A percentile compares a stretch with the other conserved stretches of the same genome.
These are phyloP conservation scores for Halophytophthora polymorphica DNA, from an alignment of 352 stramenopile genomes.

Conservation along the genomic window DNA sequence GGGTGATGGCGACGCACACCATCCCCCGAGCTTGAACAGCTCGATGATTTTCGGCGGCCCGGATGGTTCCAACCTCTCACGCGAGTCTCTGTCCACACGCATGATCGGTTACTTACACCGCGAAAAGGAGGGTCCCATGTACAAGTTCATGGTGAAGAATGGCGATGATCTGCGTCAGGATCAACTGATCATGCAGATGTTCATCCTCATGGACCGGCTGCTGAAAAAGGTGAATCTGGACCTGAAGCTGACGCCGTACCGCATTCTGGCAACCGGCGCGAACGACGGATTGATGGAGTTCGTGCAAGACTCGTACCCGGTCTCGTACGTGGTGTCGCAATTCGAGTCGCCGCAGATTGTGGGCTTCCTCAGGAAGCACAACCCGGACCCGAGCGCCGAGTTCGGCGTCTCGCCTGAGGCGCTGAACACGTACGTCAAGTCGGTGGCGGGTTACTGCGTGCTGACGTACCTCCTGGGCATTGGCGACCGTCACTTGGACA, in stretches of 20 bases:
- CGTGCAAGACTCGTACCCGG: conserved; percentile 93
- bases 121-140: conserved; percentile 83
- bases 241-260: conserved; percentile 96
- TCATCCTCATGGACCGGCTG: conserved; percentile 98
- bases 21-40: conserved; percentile 29
- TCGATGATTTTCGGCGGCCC: conserved; percentile 46
- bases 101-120: conserved; percentile 79
- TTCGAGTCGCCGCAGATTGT: conserved; percentile 93
- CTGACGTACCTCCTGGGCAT: conserved; percentile 99
- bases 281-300: conserved; percentile 97
- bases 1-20: conserved; percentile 15
- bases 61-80: conserved; percentile 49
- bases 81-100: conserved; percentile 69
- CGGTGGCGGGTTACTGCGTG: conserved; percentile 98
- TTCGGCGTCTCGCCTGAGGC: conserved; percentile 90
- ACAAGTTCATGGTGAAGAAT: conserved; percentile 99
- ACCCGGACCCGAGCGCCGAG: conserved; percentile 78
- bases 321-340: conserved; percentile 95
- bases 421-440: conserved; percentile 96
- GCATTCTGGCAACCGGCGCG: conserved; percentile 82
- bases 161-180: conserved; percentile 99
- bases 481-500: conserved; percentile 99
- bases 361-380: conserved; percentile 84
- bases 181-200: conserved; percentile 99
- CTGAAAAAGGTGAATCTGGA: conserved; percentile 99